Percentiles rank a stretch among this genome's conserved stretches.
phyloP scores from a whole-genome alignment of 805 yeast species.

The Sugiyamaella valdiviana region DNA sequence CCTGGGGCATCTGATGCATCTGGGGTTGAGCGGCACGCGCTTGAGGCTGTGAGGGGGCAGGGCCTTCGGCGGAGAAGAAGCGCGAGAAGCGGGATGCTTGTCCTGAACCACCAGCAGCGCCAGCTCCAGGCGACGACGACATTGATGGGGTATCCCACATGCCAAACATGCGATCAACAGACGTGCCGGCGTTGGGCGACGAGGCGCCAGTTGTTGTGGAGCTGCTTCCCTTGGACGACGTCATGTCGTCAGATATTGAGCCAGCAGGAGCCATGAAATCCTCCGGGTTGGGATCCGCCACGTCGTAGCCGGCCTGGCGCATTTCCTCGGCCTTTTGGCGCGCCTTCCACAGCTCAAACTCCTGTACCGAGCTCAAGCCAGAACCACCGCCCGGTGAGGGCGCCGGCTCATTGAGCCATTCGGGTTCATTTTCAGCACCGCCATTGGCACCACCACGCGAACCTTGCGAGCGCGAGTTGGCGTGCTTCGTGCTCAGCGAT shows the following conservation, averaged over 20 bases:
- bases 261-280: neutral
- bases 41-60: slow-evolving; percentile 5
- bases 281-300: slow-evolving; percentile 8
- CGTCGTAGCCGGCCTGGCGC: slow-evolving; percentile 20
- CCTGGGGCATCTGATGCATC: slow-evolving; percentile 3
- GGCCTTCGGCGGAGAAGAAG: slow-evolving; percentile 11
- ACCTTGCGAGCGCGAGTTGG: neutral
- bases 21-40: neutral
- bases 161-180: slow-evolving; percentile 21
- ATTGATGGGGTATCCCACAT: slow-evolving; percentile 13
- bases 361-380: slow-evolving; percentile 21
- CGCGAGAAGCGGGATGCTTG: slow-evolving; percentile 18
- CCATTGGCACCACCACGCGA: neutral
- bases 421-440: neutral
- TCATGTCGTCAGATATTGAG: neutral
- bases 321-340: slow-evolving; percentile 24
- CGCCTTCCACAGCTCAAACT: slow-evolving; percentile 30
- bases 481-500: neutral
- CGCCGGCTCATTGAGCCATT: slow-evolving; percentile 2
- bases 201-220: neutral
- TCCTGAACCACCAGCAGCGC: slow-evolving; percentile 1
- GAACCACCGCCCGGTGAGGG: neutral
- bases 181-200: neutral
- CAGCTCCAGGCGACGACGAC: neutral
- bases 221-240: neutral